Percentiles rank a stretch among this genome's conserved stretches.
Evolutionary conservation across 495 filamentous ascomycete species (phyloP).

Genomic region (Penicillium taxi): DNA sequence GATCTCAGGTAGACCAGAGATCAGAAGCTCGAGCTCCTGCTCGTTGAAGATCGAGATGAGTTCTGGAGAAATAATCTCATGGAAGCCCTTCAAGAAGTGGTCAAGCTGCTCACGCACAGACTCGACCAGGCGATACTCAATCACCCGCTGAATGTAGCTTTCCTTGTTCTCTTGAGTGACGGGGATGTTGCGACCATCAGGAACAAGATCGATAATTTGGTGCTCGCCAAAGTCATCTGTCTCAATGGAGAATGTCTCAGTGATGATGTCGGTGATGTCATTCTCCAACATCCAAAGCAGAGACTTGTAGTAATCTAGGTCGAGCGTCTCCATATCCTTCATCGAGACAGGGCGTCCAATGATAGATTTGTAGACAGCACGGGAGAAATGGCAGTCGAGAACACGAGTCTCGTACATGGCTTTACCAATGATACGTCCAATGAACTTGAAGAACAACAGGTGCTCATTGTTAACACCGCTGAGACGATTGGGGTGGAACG

Average conservation of each 20-base stretch:
- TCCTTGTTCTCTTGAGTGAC: constrained; percentile 99
- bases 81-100: constrained; percentile 93
- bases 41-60: constrained; percentile 98
- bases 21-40: constrained; percentile 92
- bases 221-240: constrained; percentile 87
- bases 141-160: constrained; percentile 86
- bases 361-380: constrained; percentile 96
- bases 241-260: constrained; percentile 93
- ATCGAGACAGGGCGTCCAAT: constrained; percentile 89
- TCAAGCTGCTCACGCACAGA: constrained; percentile 93
- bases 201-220: constrained; percentile 77
- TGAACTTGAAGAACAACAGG: constrained; percentile 98
- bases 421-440: constrained; percentile 96
- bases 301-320: constrained; percentile 99
- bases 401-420: constrained; percentile 94
- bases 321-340: constrained; percentile 99
- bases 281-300: constrained; percentile 97
- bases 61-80: constrained; percentile 93
- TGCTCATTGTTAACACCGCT: constrained; percentile 94
- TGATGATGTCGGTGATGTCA: constrained; percentile 97
- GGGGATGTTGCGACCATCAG: constrained; percentile 80
- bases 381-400: constrained; percentile 97
- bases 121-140: constrained; percentile 85
- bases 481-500: constrained; percentile 93
- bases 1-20: constrained; percentile 94